Base-by-base conservation (phyloP, 192 early-diverging fungal genomes). In the Coemansia sp. region DNA sequence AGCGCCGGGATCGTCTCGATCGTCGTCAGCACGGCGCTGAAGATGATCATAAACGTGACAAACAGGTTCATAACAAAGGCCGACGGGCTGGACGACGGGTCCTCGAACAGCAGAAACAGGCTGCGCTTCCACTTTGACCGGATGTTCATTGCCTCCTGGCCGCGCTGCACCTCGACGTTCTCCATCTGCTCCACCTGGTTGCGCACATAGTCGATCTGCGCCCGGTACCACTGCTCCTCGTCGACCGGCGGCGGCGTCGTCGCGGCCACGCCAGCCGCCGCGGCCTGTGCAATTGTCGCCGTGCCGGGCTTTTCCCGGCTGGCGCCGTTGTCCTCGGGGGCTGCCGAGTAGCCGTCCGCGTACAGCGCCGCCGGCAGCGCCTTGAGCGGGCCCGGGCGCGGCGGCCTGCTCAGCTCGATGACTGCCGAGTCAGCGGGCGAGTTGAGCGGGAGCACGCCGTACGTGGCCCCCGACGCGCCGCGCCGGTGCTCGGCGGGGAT, bases 1-100 rank as follows among this genome's bases (percentile, higher is more conserved):
- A 88, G 85, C 20, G 84, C 41, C 38, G 89, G 89, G 22, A 91
- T 88, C 23, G 89, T 91, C 74, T 91, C 89, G 42, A 91, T 71
- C 12, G 87, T 88, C 0, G 87, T 85, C 46, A 87, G 81, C 3
- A 88, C 79, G 1, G 87, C 83, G 67, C 83, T 84, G 22, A 84
- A 74, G 9, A 89, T 81, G 39, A 91, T 91, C 41, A 83, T 72
- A 53, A 89, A 79, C 2, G 85, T 83, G 2, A 91, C 83, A 64
- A 87, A 80, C 8, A 89, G 78, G 57, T 87, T 88, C 26, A 85
- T 80, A 23, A 79, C 65, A 64, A 91, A 88, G 8, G 89, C 89
- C 6, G 79, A 67, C 5, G 74, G 53, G 50, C 86, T 83, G 4
- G 84, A 85, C n/a, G 87, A 85, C 11, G 89, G 87, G 54, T 89